A percentile compares a stretch with the other conserved stretches of the same genome.
Conservation (phyloP, 305 asterid species). For the Solanum aculeatissimum region DNA sequence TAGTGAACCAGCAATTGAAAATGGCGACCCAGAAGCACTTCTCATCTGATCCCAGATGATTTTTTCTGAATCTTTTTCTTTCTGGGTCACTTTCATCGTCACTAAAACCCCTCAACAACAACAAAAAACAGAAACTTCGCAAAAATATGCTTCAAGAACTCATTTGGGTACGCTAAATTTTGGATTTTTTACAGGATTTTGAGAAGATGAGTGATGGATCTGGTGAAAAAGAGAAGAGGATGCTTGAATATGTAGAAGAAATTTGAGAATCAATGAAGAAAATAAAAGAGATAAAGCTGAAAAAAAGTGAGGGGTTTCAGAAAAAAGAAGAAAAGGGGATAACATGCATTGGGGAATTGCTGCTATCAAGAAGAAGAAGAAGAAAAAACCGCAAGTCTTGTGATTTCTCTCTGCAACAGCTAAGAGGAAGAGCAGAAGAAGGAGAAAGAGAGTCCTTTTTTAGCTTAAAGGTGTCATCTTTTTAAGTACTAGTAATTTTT, state of each 20-base stretch:
- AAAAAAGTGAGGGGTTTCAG: not conserved
- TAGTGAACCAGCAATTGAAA: slow-evolving; percentile 15
- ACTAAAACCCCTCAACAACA: not conserved
- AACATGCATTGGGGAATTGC: not conserved
- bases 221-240: not conserved
- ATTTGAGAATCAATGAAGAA: not conserved
- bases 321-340: not conserved
- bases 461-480: not conserved
- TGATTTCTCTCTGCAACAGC: not conserved
- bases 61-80: slow-evolving; percentile 49
- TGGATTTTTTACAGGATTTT: not conserved
- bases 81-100: slow-evolving; percentile 44
- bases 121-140: not conserved
- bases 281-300: not conserved
- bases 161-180: not conserved
- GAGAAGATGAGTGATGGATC: not conserved
- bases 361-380: not conserved
- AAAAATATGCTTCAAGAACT: not conserved
- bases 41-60: slow-evolving; percentile 50
- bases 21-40: slow-evolving; percentile 13
- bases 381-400: not conserved
- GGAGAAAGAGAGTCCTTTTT: not conserved
- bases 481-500: not conserved
- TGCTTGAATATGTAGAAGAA: not conserved
- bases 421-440: not conserved